A percentile compares a stretch with the other conserved stretches of the same genome.
phyloP scores from a whole-genome alignment of 805 yeast genomes.

The Saccharomycopsis vini region DNA sequence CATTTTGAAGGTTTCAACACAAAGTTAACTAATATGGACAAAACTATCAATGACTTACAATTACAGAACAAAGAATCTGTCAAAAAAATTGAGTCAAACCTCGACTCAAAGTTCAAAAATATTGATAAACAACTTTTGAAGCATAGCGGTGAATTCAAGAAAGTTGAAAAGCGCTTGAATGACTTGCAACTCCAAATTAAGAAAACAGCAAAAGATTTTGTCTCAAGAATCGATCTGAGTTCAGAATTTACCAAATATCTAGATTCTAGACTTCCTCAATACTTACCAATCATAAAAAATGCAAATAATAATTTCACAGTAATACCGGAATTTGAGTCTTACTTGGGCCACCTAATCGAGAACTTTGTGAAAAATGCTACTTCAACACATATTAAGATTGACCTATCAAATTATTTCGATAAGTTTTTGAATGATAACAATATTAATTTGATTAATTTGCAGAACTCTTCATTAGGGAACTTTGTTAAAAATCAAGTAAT shows the following conservation, averaged over 20 bases:
- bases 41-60: neutral
- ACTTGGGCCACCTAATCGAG: neutral
- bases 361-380: neutral
- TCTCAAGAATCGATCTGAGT: no score
- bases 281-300: neutral
- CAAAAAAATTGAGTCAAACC: neutral
- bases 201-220: no score
- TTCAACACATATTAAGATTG: neutral
- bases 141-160: no score
- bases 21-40: neutral
- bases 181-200: no score
- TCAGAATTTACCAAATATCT: neutral
- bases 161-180: no score
- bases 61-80: neutral
- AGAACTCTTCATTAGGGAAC: neutral
- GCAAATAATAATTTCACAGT: neutral
- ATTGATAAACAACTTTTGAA: no score
- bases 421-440: conserved; percentile 3
- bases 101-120: neutral
- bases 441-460: conserved; percentile 1
- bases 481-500: conserved; percentile 8
- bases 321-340: neutral
- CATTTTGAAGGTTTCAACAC: neutral
- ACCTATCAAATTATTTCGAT: neutral
- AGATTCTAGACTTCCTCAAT: neutral